Evolutionary conservation across 352 stramenopile genomes (phyloP).

Genomic region (Phytophthora foliorum): DNA sequence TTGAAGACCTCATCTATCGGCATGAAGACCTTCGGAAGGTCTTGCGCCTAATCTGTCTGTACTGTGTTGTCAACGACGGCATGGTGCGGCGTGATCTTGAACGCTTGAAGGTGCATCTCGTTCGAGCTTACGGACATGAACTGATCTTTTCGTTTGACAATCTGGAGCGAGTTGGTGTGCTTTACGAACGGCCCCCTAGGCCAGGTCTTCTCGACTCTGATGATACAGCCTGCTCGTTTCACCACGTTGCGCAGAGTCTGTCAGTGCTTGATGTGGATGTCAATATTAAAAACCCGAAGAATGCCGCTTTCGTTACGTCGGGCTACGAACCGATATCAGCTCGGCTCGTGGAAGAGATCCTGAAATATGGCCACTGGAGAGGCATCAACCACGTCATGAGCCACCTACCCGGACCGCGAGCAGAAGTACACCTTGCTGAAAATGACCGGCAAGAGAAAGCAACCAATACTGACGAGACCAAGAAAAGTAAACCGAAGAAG

Average conservation of each 20-base stretch:
- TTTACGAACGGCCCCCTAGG: conserved; percentile 40
- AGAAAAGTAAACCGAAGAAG: conserved; percentile 45
- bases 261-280: conserved; percentile 67
- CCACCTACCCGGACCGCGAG: conserved; percentile 57
- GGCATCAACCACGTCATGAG: conserved; percentile 60
- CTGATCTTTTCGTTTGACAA: conserved; percentile 79
- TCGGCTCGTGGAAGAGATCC: conserved; percentile 72
- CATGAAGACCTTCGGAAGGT: conserved; percentile 64
- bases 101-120: conserved; percentile 63
- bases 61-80: conserved; percentile 62
- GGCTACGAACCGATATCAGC: conserved; percentile 79
- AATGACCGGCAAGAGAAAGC: conserved; percentile 15
- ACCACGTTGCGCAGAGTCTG: conserved; percentile 39
- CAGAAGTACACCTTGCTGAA: conserved; percentile 54
- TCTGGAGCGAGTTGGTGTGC: conserved; percentile 58
- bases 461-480: conserved; percentile 3
- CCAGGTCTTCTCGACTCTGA: conserved; percentile 8
- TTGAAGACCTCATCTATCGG: conserved; percentile 71
- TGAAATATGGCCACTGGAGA: conserved; percentile 61
- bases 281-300: conserved; percentile 61
- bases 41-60: conserved; percentile 73
- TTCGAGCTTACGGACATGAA: conserved; percentile 80
- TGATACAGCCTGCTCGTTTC: conserved; percentile 37
- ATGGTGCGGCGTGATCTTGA: conserved; percentile 46
- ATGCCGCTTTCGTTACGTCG: conserved; percentile 74